phyloP scores from a whole-genome alignment of 257 asterid species.

The Solanum chmielewskii region DNA sequence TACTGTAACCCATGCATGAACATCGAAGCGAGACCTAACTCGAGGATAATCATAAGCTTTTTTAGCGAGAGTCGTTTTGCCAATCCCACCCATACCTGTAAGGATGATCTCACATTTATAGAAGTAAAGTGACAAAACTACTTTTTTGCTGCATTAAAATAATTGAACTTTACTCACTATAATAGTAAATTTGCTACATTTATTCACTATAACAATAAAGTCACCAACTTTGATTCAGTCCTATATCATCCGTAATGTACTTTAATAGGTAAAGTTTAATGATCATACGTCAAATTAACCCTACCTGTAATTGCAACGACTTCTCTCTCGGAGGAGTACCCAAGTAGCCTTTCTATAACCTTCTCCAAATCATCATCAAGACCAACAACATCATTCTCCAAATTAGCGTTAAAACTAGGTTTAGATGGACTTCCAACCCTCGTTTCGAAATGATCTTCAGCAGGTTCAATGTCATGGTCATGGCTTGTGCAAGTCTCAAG shows the following conservation, averaged over 20 bases:
- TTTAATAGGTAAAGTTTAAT: background rate
- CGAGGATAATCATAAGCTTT: conserved; percentile 16
- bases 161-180: background rate
- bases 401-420: background rate
- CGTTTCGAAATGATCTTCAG: background rate
- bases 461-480: background rate
- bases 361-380: background rate
- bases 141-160: background rate
- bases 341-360: background rate
- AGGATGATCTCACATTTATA: background rate
- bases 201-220: background rate
- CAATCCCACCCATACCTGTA: conserved; percentile 9
- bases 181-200: background rate
- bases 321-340: background rate
- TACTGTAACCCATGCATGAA: conserved; percentile 23
- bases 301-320: background rate
- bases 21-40: conserved; percentile 12
- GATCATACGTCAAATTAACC: background rate
- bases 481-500: background rate
- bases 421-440: background rate
- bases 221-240: background rate
- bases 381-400: background rate
- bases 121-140: background rate
- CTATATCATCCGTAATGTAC: background rate
- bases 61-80: conserved; percentile 16